Evolutionary conservation across 129 eudicot species (phyloP), one percentile per base, ranked within the genome.

Genomic region (Scalesia atractyloides): DNA sequence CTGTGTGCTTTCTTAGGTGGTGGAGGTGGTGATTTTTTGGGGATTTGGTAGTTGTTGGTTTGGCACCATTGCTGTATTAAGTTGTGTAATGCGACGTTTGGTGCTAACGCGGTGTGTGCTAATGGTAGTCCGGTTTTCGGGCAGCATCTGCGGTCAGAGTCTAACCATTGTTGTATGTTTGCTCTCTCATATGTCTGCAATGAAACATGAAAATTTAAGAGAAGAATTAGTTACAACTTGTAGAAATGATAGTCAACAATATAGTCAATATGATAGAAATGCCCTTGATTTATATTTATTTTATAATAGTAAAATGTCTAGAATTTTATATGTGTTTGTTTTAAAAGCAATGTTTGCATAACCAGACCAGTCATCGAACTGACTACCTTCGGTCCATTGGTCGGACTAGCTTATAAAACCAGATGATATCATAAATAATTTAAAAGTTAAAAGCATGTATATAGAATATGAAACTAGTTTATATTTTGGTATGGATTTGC

Each of bases 81-180:
- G 79, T 88, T 88, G 76, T 68, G 83, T 20, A 93, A 83, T 2
- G 97, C 97, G 26, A 83, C 84, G 57, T 93, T 93, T 71, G 95
- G 89, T 22, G 88, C 93, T 74, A 90, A 30, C 2, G 87, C 63
- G 34, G 82, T 73, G 80, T 93, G 97, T n/a, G 85, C 14, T 60
- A 94, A 75, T 20, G 68, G 66, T 77, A 86, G 91, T 44, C 98
- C 97, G 0, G 92, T 82, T 79, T 94, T 90, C n/a, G 98, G 98
- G 66, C 98, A 94, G 5, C 92, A 90, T 26, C 47, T 64, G 20
- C 85, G 85, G 48, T 72, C 77, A 0, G 87, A 82, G 79, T 88
- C 98, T 74, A 90, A 48, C 97, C 97, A 89, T 61, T 82, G 84
- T 18, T 94, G 86, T 75, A 94, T 94, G 87, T 86, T 94, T 43